phyloP scores from a whole-genome alignment of 1,284 basidiomycete species.

The Rhodofomes roseus region DNA sequence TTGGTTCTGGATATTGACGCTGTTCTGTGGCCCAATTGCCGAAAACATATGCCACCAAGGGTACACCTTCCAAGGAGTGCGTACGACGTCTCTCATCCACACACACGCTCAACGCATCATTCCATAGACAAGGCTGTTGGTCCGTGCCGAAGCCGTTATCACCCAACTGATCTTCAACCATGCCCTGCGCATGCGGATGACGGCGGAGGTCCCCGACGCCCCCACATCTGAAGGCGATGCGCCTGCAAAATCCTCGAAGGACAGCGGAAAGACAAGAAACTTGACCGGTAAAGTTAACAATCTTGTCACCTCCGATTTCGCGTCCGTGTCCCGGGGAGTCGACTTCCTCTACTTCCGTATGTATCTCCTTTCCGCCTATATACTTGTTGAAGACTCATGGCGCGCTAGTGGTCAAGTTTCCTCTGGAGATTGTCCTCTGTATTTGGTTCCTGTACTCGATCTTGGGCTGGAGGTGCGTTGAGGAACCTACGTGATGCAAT shows the following conservation, averaged over 20 bases:
- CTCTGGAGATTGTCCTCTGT: constrained; percentile 32
- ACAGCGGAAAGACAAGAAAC: constrained; percentile 29
- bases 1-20: constrained; percentile 53
- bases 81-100: background rate
- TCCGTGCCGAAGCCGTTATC: constrained; percentile 53
- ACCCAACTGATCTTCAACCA: constrained; percentile 68
- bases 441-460: constrained; percentile 41
- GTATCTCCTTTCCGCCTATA: background rate
- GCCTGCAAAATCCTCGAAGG: constrained; percentile 1
- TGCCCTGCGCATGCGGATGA: constrained; percentile 58
- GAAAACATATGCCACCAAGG: constrained; percentile 33
- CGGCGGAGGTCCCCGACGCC: constrained; percentile 33
- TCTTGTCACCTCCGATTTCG: constrained; percentile 30
- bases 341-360: constrained; percentile 18
- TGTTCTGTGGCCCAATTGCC: constrained; percentile 50
- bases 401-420: constrained; percentile 26
- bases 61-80: constrained; percentile 12
- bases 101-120: background rate
- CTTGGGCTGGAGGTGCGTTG: constrained; percentile 38
- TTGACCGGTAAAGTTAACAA: constrained; percentile 48
- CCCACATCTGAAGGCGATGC: constrained; percentile 2
- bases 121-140: constrained; percentile 35
- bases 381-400: background rate
- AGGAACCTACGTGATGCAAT: background rate
- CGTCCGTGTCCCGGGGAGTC: constrained; percentile 26